Conservation (phyloP, 352 stramenopile species). For the Globisporangium middletonii region DNA sequence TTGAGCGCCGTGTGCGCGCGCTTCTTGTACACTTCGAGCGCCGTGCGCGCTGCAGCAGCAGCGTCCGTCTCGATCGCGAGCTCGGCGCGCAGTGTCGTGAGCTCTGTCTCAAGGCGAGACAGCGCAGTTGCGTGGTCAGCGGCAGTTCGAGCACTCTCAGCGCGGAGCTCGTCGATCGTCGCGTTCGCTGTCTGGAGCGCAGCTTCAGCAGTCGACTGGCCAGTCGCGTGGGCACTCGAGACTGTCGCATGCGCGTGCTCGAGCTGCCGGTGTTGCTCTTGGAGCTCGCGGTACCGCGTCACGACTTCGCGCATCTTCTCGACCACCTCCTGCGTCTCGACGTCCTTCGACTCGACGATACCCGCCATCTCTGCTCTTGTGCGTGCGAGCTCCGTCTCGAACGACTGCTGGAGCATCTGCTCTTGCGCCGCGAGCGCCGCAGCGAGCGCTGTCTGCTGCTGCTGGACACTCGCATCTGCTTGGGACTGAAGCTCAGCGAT, state of each 20-base stretch:
- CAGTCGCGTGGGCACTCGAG: conserved; percentile 5
- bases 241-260: conserved; percentile 8
- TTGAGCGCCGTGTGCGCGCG: conserved; percentile 68
- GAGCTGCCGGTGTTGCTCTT: conserved; percentile 19
- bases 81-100: conserved; percentile 24
- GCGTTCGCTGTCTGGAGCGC: conserved; percentile 26
- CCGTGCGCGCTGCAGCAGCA: conserved; percentile 34
- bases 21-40: conserved; percentile 81
- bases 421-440: conserved; percentile 7
- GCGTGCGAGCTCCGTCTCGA: conserved; percentile 16
- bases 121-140: conserved; percentile 16
- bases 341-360: conserved; percentile 21
- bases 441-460: conserved; percentile 20
- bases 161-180: conserved; percentile 28
- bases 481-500: conserved; percentile 13
- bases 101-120: conserved; percentile 21
- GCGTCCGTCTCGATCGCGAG: conserved; percentile 46
- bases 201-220: background rate
- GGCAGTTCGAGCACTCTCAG: conserved; percentile 10
- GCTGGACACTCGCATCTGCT: conserved; percentile 14
- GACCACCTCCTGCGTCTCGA: conserved; percentile 18
- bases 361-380: conserved; percentile 12
- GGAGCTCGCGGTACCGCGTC: conserved; percentile 24
- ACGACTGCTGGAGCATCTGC: conserved; percentile 13
- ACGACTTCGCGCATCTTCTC: conserved; percentile 21